Conservation (phyloP, 176 grass and related monocot genomes). For the Oryza australiensis region DNA sequence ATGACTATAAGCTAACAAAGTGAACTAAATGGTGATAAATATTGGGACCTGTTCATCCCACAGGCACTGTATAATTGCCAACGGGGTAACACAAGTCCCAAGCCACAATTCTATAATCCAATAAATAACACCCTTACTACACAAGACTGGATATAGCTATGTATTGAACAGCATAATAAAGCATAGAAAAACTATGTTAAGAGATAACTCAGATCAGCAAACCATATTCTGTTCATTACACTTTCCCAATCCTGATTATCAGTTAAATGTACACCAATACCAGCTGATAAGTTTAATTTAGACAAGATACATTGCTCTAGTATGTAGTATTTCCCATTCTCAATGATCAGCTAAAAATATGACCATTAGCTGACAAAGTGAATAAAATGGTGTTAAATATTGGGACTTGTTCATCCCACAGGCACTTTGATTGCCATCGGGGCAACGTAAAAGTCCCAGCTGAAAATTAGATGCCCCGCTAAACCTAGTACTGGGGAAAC, state of each 20-base stretch:
- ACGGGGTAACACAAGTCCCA: background rate
- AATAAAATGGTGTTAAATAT: constrained; percentile 25
- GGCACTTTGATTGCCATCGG: constrained; percentile 36
- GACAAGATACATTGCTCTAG: background rate
- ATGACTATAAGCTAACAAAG: background rate
- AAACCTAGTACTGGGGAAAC: background rate
- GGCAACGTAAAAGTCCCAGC: constrained; percentile 36
- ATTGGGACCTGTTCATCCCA: background rate
- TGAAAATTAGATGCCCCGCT: background rate
- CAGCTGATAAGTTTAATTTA: background rate
- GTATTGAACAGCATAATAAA: background rate
- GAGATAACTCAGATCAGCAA: background rate
- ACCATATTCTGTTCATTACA: background rate
- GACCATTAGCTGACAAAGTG: constrained; percentile 49
- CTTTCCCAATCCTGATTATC: background rate
- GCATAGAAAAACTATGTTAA: background rate
- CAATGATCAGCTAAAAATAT: constrained; percentile 47
- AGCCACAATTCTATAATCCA: background rate
- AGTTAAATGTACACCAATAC: background rate
- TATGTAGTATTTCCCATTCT: constrained; percentile 33
- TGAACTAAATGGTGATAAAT: background rate
- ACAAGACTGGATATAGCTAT: background rate
- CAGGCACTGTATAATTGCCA: background rate
- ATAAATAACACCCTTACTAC: background rate
- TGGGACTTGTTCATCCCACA: constrained; percentile 26